These are phyloP conservation scores for Bruguiera hainesii DNA, from an alignment of 441 rosid genomes.

Conservation along the genomic window DNA sequence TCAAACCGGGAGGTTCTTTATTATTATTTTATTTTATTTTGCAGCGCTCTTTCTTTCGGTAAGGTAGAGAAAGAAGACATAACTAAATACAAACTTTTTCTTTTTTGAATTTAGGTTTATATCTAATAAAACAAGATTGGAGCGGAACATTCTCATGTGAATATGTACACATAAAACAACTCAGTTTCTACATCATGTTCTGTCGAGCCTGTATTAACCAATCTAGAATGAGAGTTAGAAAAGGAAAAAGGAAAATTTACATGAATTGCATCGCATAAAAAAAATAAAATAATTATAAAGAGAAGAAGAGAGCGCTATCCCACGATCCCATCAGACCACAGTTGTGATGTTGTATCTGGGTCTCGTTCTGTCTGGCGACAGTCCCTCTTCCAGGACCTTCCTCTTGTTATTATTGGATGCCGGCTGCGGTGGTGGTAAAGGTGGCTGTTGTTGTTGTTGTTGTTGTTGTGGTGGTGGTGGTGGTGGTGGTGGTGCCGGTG, in stretches of 20 bases:
- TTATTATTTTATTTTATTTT: no score
- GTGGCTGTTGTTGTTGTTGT: constrained; percentile 14
- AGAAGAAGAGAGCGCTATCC: no score
- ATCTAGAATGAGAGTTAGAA: background rate
- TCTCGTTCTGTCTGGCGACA: constrained; percentile 56
- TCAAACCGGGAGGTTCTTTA: background rate
- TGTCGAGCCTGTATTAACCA: constrained; percentile 21
- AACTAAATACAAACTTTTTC: background rate
- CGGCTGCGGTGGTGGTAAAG: constrained; percentile 18
- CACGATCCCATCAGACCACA: constrained; percentile 32
- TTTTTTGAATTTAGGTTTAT: background rate
- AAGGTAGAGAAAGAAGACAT: no score
- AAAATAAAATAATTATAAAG: background rate
- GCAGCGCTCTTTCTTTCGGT: no score
- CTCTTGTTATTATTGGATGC: constrained; percentile 47
- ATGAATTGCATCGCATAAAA: constrained; percentile 10
- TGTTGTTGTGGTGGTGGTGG: constrained; percentile 8
- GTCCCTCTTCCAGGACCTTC: constrained; percentile 59
- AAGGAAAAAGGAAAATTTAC: background rate
- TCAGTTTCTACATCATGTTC: constrained; percentile 25
- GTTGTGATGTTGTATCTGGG: constrained; percentile 57
- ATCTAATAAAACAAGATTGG: constrained; percentile 14
- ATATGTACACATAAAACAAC: constrained; percentile 23
- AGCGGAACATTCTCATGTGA: constrained; percentile 15
- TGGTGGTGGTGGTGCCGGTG: constrained; percentile 15